Base-by-base conservation (phyloP, 2,329 filamentous ascomycete species). In the Sporothrix schenckii region DNA sequence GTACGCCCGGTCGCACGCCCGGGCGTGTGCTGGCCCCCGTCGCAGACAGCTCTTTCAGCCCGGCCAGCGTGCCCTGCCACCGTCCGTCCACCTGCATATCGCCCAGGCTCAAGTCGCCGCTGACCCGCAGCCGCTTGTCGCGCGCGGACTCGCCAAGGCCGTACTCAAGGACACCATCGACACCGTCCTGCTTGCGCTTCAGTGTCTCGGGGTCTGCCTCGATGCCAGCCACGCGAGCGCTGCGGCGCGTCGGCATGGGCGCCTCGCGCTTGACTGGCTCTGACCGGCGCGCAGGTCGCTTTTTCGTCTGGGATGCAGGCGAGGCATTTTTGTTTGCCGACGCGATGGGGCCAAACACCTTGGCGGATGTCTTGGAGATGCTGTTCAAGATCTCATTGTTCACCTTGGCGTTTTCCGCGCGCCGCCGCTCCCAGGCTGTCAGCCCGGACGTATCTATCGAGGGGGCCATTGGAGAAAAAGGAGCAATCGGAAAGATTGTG, bases 351-450 rank as follows among this genome's bases (percentile, higher is more conserved):
- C 58, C 73, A 70, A 75, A 75, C 1, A 74, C 71, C 24, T 90
- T 74, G 50, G 70, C 67, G 0, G 92, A 89, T 0, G 91, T 86
- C 2, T 88, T 87, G 1, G 91, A 90, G 0, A 97, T 86, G 72
- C 93, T 91, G 72, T 91, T 91, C 0, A 97, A 81, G 0, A 97
- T 78, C 0, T 90, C 92, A 79, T 94, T 91, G 75, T 96, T 95
- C 69, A 92, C 89, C 0, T 90, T 92, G 53, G 97, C 96, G 74
- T 97, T 97, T 72, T 93, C 92, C 19, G 92, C 87, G 0, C 94
- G 87, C 75, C 92, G 89, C 76, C 90, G 89, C 83, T 97, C 94
- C 80, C 97, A 97, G 52, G 93, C 92, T 80, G 92, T 96, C 75
- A 96, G 82, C 49, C 86, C 86, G 41, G 16, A 50, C 21, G 41